Evolutionary conservation across 164 flowering plant species (phyloP), one percentile per base, ranked within the genome.

Genomic region (Aristolochia fimbriata): DNA sequence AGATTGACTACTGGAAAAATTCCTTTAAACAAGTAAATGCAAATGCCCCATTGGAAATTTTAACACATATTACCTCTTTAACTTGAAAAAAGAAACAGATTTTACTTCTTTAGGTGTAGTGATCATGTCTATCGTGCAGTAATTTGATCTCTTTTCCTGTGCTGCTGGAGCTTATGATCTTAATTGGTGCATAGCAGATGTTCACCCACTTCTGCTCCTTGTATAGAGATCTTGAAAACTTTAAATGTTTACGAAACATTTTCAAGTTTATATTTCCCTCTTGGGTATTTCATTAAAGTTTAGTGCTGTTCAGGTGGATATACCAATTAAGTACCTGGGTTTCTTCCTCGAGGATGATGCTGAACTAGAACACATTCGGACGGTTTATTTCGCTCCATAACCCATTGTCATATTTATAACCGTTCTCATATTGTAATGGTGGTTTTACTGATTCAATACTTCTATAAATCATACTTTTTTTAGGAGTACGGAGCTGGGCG

Each of bases 261-360:
- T 20, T 30, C 31, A 25, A 15, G 7, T 8, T 24, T 2, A 56
- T 15, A 30, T 9, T 56, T 15, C 4, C 19, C 31, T 56, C 31
- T 56, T 31, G 27, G 20, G 1, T n/a, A 13, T 31, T 17, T 56
- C 17, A 15, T 56, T 31, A 3, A 37, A 3, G 21, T 30, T 19
- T 17, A 9, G 2, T 62, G 41, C 48, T 51, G 2, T 71, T 61
- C 86, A 88, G 97, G 97, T 93, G 0, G 96, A 90, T 65, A 87
- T 92, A 71, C 84, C 97, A 33, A 57, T 87, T 31, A 92, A 92
- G 74, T 92, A 90, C 72, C 83, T 93, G 13, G 70, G 79, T 11
- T 94, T 94, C 71, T 94, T 91, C 78, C 79, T 94, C 30, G 99
- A 94, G 19, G 96, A 94, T 70, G 99, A 94, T 78, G 86, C 55